phyloP scores from a whole-genome alignment of 2,329 filamentous ascomycete genomes.

The Fusarium staphyleae region DNA sequence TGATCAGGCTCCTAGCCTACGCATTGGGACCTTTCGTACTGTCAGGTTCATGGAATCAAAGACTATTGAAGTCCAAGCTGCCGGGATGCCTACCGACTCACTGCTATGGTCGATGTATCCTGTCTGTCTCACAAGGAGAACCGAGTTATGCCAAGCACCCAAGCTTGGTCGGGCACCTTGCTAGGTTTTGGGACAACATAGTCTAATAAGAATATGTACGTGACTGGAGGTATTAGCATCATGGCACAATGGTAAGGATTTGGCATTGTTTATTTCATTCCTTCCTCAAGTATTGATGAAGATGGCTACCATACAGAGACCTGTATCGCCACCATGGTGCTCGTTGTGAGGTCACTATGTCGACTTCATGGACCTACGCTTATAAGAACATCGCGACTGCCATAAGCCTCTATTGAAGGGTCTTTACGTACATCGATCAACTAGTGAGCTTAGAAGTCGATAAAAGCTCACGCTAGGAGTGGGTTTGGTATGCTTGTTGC shows the following conservation, averaged over 20 bases:
- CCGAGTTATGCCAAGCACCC: slow-evolving; percentile 27
- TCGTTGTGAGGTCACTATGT: slow-evolving; percentile 62
- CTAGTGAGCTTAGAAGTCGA: slow-evolving; percentile 60
- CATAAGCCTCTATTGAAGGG: slow-evolving; percentile 61
- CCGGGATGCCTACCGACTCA: slow-evolving; percentile 66
- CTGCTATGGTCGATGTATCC: slow-evolving; percentile 62
- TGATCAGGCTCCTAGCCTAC: slow-evolving; percentile 56
- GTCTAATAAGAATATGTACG: slow-evolving; percentile 63
- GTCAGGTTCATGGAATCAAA: slow-evolving; percentile 59
- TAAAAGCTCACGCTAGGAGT: slow-evolving; percentile 58
- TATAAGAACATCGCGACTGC: slow-evolving; percentile 66
- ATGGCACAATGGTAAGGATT: slow-evolving; percentile 44
- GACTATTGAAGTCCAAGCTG: slow-evolving; percentile 60
- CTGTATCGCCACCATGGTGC: slow-evolving; percentile 60
- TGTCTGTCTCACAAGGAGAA: slow-evolving; percentile 19
- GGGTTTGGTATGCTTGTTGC: slow-evolving; percentile 68
- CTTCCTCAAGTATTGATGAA: slow-evolving; percentile 16
- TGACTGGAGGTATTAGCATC: slow-evolving; percentile 66
- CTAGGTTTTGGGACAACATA: slow-evolving; percentile 65
- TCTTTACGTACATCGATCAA: slow-evolving; percentile 69
- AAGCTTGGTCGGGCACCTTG: slow-evolving; percentile 49
- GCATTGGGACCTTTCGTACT: slow-evolving; percentile 55
- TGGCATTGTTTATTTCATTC: slow-evolving; percentile 29
- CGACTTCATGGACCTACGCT: slow-evolving; percentile 66
- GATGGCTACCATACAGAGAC: slow-evolving; percentile 25